Percentiles rank a stretch among this genome's conserved stretches.
Evolutionary conservation across 2,329 filamentous ascomycete genomes (phyloP).

Genomic region (Plenodomus biglobosus): DNA sequence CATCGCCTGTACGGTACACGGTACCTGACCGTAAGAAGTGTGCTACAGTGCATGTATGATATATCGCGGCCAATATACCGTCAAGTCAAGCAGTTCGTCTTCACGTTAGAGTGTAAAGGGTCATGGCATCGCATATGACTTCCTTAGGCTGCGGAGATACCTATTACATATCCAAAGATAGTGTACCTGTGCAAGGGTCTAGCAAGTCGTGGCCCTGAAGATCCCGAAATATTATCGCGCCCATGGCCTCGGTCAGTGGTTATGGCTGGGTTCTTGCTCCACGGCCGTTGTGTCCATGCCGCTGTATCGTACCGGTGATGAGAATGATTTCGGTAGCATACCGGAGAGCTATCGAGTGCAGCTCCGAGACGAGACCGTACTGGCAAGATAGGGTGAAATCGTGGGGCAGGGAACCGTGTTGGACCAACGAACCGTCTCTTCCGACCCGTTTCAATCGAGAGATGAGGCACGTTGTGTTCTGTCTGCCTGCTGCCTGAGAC

Average conservation of each 20-base stretch:
- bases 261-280: conserved; percentile 19
- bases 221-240: conserved; percentile 36
- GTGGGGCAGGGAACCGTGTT: too few relatives aligned
- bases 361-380: too few relatives aligned
- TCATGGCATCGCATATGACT: too few relatives aligned
- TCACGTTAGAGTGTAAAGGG: too few relatives aligned
- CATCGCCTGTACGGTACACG: too few relatives aligned
- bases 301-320: conserved; percentile 8
- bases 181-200: not conserved
- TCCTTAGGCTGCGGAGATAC: too few relatives aligned
- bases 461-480: not conserved
- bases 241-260: conserved; percentile 19
- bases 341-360: not conserved
- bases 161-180: too few relatives aligned
- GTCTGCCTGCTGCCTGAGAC: not conserved
- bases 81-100: too few relatives aligned
- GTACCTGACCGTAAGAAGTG: too few relatives aligned
- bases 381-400: not conserved
- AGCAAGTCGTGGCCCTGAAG: too few relatives aligned
- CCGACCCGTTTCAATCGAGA: conserved; percentile 1
- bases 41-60: too few relatives aligned
- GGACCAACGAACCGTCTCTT: not conserved
- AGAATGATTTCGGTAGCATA: conserved; percentile 4
- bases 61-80: too few relatives aligned
- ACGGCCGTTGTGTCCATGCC: conserved; percentile 25